A percentile compares a stretch with the other conserved stretches of the same genome.
Conservation (phyloP, 208 protist species). For the Trypanosoma avium region DNA sequence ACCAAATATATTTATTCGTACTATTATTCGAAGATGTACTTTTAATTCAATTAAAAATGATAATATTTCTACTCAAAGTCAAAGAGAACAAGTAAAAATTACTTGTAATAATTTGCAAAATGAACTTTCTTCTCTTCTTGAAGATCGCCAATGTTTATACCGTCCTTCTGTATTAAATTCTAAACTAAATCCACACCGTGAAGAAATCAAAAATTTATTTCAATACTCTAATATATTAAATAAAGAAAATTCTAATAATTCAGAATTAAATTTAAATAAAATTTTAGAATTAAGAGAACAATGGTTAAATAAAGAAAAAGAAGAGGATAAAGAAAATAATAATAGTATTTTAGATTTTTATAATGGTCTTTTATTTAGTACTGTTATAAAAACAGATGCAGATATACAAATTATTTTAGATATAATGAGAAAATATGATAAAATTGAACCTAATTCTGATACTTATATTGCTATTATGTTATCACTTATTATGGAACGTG, state of each 20-base stretch:
- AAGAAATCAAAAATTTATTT: conserved; percentile 12
- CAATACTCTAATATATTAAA: neutral
- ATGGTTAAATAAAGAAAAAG: conserved; percentile 26
- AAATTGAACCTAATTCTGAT: conserved; percentile 45
- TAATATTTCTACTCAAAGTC: too few species aligned
- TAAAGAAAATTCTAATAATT: neutral
- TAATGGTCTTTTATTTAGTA: conserved; percentile 44
- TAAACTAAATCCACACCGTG: conserved; percentile 22
- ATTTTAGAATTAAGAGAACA: conserved; percentile 26
- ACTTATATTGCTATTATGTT: conserved; percentile 53
- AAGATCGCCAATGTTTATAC: conserved; percentile 49
- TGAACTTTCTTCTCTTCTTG: conserved; percentile 23
- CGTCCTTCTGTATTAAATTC: conserved; percentile 29
- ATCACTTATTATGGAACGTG: conserved; percentile 18
- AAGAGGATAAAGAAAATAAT: neutral
- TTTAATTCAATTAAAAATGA: too few species aligned
- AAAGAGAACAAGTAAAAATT: neutral
- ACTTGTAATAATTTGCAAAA: conserved; percentile 5
- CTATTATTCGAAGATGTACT: too few species aligned
- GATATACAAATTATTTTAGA: conserved; percentile 54
- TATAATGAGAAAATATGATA: conserved; percentile 44
- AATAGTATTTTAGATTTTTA: conserved; percentile 47
- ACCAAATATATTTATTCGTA: too few species aligned
- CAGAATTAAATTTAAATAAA: conserved; percentile 15
- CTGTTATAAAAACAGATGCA: conserved; percentile 23